Base-by-base conservation (phyloP, 1,139 yeast species). In the Protomyces arabidopsidicola region DNA sequence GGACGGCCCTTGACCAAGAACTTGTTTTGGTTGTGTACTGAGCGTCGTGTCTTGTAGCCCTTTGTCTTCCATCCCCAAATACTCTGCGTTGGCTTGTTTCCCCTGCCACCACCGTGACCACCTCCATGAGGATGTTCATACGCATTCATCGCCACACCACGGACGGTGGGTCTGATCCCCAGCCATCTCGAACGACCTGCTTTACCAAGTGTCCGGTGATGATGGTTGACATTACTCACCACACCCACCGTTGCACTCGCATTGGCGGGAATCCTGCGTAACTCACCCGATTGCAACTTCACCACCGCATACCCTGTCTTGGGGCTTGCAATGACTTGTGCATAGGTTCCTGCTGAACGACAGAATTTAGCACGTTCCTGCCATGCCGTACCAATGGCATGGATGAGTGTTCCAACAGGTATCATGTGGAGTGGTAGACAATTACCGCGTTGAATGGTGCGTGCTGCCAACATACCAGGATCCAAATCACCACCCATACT, bases 121-220 rank as follows among this genome's bases (percentile, higher is more conserved):
- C 99, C 99, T 82, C 99, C 99, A 73, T 90, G 95, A 70, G 99
- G 99, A 80, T 93, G 99, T 77, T 93, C 98, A 74, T 86, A 84
- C 67, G 95, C 95, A 78, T 93, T 93, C 97, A 90, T 90, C 62
- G 98, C 98, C 71, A 90, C 90, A 83, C 99, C 99, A 81, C 99
- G 88, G 48, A 90, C 97, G 63, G 87, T 84, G 42, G 99, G 98
- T 76, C 98, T 85, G 72, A 87, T 86, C 69, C 98, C 98, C 74
- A 88, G 79, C 81, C 90, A 87, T 75, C 99, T 87, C 63, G 87
- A 81, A 76, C 98, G 85, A 72, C 99, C 99, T 16, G 99, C 99
- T 76, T 95, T 93, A 82, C 99, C 98, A 78, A 90, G 82, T 64
- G 89, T 84, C 67, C 85, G 82, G 70, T 90, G 90, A 77, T 88